Percentiles rank a stretch among this genome's conserved stretches.
phyloP scores from a whole-genome alignment of 2,329 filamentous ascomycete genomes.

The Penicillium sclerotiorum region DNA sequence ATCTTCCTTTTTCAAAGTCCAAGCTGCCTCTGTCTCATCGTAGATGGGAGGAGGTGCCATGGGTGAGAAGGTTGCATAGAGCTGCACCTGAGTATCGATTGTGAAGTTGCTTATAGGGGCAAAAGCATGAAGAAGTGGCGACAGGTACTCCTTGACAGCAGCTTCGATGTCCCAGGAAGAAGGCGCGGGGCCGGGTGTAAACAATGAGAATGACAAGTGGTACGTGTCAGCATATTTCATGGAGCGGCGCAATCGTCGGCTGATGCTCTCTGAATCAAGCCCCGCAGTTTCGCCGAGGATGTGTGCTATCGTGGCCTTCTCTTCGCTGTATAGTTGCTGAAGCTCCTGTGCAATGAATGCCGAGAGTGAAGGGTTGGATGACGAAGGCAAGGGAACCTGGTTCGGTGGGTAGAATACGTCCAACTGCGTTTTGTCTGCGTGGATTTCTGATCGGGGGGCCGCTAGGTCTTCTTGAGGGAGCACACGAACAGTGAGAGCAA shows the following conservation, averaged over 20 bases:
- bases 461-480: slow-evolving; percentile 54
- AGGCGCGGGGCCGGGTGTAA: slow-evolving; percentile 75
- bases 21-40: slow-evolving; percentile 58
- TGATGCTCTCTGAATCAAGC: slow-evolving; percentile 56
- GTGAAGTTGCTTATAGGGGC: slow-evolving; percentile 90
- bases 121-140: slow-evolving; percentile 77
- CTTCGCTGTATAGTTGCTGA: slow-evolving; percentile 78
- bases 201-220: slow-evolving; percentile 93
- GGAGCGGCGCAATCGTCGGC: slow-evolving; percentile 74
- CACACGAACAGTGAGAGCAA: slow-evolving; percentile 72
- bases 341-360: slow-evolving; percentile 78
- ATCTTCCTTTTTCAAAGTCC: slow-evolving; percentile 78
- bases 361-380: slow-evolving; percentile 72
- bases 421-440: slow-evolving; percentile 70
- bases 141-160: slow-evolving; percentile 78
- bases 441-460: slow-evolving; percentile 63
- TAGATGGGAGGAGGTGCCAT: slow-evolving; percentile 62
- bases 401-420: slow-evolving; percentile 76
- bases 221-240: slow-evolving; percentile 93
- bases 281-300: slow-evolving; percentile 59
- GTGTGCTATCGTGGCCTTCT: slow-evolving; percentile 81
- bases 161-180: slow-evolving; percentile 89
- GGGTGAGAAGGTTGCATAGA: slow-evolving; percentile 74
- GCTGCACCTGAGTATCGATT: slow-evolving; percentile 91
- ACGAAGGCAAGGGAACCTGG: slow-evolving; percentile 66